A percentile compares a stretch with the other conserved stretches of the same genome.
phyloP scores from a whole-genome alignment of 352 stramenopile genomes.

The Pythium myriotylum region DNA sequence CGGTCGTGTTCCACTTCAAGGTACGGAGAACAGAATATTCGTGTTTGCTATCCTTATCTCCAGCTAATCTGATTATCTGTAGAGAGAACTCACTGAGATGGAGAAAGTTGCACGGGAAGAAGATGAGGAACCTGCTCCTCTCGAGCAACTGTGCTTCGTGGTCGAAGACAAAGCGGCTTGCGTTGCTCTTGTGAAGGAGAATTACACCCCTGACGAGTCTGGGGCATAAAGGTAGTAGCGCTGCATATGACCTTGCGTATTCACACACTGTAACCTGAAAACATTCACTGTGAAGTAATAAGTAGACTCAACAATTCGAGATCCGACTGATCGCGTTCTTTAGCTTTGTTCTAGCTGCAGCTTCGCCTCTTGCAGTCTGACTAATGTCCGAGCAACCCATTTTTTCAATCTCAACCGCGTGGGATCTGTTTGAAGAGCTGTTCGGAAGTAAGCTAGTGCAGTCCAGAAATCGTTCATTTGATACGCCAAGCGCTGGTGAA shows the following conservation, averaged over 20 bases:
- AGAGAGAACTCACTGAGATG: slow-evolving; percentile 26
- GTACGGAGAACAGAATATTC: slow-evolving; percentile 29
- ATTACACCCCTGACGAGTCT: slow-evolving; percentile 25
- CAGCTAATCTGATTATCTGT: not conserved
- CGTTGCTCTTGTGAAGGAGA: slow-evolving; percentile 39
- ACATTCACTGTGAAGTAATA: slow-evolving; percentile 18
- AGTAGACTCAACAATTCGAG: no score
- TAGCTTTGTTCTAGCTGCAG: not conserved
- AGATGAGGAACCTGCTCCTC: slow-evolving; percentile 6
- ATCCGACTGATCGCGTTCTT: not conserved
- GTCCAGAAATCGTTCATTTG: slow-evolving; percentile 40
- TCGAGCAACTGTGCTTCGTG: slow-evolving; percentile 39
- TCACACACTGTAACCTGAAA: slow-evolving; percentile 13
- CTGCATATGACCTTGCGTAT: not conserved
- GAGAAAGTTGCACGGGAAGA: slow-evolving; percentile 13
- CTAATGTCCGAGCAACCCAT: slow-evolving; percentile 44
- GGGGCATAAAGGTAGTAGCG: slow-evolving; percentile 10
- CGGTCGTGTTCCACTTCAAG: slow-evolving; percentile 77
- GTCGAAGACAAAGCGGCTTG: slow-evolving; percentile 36
- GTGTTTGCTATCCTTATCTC: no score
- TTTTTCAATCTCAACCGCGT: slow-evolving; percentile 54
- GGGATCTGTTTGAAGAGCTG: slow-evolving; percentile 39
- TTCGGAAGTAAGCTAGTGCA: slow-evolving; percentile 51
- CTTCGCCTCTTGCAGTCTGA: slow-evolving; percentile 37
- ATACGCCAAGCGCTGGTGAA: slow-evolving; percentile 42